Evolutionary conservation across 2,329 filamentous ascomycete genomes (phyloP).

Genomic region (Colletotrichum navitas): DNA sequence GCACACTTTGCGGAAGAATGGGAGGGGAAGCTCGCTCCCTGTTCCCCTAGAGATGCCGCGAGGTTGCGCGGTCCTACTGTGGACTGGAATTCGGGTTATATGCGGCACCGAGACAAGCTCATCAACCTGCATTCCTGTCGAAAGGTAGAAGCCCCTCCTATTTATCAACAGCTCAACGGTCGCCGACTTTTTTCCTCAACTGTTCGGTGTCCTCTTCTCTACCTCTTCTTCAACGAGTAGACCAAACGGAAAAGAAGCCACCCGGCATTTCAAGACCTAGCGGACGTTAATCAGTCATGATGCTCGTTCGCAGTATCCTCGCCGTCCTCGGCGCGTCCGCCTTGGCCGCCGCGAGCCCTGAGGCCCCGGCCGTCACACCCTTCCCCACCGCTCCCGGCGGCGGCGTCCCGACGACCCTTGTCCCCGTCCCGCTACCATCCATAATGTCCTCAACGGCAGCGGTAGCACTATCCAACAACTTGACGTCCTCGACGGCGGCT

Average conservation of each 20-base stretch:
- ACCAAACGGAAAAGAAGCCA: background rate
- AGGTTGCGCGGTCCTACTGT: background rate
- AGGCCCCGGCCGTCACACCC: background rate
- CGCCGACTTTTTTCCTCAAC: background rate
- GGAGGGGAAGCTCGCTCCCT: background rate
- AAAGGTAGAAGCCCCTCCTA: background rate
- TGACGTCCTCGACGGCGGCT: background rate
- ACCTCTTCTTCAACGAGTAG: background rate
- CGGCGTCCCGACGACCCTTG: constrained; percentile 1
- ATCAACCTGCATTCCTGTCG: constrained; percentile 20
- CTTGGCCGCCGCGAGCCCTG: constrained; percentile 11
- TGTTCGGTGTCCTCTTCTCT: background rate
- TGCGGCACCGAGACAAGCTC: constrained; percentile 21
- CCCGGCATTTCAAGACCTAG: too few relatives aligned
- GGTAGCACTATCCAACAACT: too few relatives aligned
- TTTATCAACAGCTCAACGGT: constrained; percentile 16
- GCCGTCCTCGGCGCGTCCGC: constrained; percentile 25
- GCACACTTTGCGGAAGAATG: background rate
- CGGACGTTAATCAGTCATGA: background rate
- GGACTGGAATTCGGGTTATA: constrained; percentile 32
- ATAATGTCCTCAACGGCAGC: background rate
- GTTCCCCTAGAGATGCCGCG: background rate
- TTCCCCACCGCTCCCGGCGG: background rate
- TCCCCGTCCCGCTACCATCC: background rate
- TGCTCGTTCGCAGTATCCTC: constrained; percentile 16